Percentiles rank a stretch among this genome's conserved stretches.
Evolutionary conservation across 257 asterid species (phyloP).

Genomic region (Buddleja alternifolia): DNA sequence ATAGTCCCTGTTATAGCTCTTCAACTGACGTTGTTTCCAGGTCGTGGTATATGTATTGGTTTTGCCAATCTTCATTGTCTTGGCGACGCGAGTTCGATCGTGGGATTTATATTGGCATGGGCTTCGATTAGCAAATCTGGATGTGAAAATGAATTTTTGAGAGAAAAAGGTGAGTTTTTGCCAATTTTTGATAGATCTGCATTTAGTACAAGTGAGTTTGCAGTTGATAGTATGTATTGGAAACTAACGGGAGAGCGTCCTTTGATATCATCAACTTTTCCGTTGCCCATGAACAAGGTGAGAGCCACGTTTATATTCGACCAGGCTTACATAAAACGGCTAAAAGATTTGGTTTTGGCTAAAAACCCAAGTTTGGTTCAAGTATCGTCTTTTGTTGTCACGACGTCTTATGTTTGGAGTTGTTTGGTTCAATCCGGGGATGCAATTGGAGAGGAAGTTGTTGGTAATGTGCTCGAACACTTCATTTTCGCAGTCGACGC

Average conservation of each 20-base stretch:
- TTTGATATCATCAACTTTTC: no score
- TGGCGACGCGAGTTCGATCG: slow-evolving; percentile 30
- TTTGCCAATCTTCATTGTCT: slow-evolving; percentile 23
- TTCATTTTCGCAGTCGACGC: no score
- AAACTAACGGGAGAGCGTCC: no score
- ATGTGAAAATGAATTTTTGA: slow-evolving; percentile 2
- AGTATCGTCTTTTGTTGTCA: not conserved
- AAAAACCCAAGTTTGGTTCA: not conserved
- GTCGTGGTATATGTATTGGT: slow-evolving; percentile 35
- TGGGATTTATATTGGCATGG: slow-evolving; percentile 36
- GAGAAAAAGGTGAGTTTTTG: not conserved
- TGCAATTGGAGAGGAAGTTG: no score
- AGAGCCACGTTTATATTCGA: not conserved
- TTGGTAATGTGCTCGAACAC: no score
- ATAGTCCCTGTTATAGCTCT: slow-evolving; percentile 29
- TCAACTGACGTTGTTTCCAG: slow-evolving; percentile 41
- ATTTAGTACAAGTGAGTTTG: no score
- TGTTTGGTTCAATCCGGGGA: no score
- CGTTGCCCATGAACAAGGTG: no score
- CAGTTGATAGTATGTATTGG: no score
- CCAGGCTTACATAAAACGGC: not conserved
- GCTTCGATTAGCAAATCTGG: not conserved
- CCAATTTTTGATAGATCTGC: slow-evolving; percentile 3
- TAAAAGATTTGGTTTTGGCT: slow-evolving; percentile 1
- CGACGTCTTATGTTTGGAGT: no score